Evolutionary conservation across 75 land plant species (phyloP), one percentile per base, ranked within the genome.

Genomic region (Ceratopteris richardii): DNA sequence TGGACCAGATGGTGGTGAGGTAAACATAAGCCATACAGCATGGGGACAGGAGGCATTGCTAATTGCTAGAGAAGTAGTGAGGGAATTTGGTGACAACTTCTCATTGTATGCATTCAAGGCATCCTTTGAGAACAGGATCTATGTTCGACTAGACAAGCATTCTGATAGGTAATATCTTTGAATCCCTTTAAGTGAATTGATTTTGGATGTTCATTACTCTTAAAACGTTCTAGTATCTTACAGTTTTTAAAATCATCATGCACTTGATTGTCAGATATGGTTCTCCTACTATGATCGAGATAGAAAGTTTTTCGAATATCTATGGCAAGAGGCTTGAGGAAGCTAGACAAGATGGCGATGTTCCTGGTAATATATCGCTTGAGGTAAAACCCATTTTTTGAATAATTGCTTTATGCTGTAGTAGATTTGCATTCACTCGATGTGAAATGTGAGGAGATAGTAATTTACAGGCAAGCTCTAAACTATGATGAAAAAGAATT

Each of bases 1-100:
- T 76, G 98, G 98, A 73, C 95, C 76, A 46, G 90, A 80, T 66
- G 97, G 97, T 46, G 98, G 98, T 40, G 98, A 95, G 19, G 63
- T 82, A 12, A 81, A 80, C 9, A 64, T 85, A 26, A 71, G 85
- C 39, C 72, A 62, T 55, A 68, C 85, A 36, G 53, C 61, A 19
- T 92, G 98, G 98, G 98, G 87, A 21, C 70, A 69, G 31, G 62
- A 52, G 16, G 90, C 73, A 19, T 72, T 88, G 14, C 44, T 74
- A 5, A 53, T 82, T 56, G 95, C 90, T 25, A 66, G 63, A 22
- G 80, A 80, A 59, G 78, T 74, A 43, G 44, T 92, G 37, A 59
- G 44, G n/a, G 68, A 66, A 16, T 74, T 67, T 18, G 76, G 68
- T 44, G 79, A 62, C 41, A 77, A 71, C 33, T 50, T 92, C 41